These are phyloP conservation scores for Lentinula sp. DNA, from an alignment of 768 basidiomycete genomes.

Conservation along the genomic window DNA sequence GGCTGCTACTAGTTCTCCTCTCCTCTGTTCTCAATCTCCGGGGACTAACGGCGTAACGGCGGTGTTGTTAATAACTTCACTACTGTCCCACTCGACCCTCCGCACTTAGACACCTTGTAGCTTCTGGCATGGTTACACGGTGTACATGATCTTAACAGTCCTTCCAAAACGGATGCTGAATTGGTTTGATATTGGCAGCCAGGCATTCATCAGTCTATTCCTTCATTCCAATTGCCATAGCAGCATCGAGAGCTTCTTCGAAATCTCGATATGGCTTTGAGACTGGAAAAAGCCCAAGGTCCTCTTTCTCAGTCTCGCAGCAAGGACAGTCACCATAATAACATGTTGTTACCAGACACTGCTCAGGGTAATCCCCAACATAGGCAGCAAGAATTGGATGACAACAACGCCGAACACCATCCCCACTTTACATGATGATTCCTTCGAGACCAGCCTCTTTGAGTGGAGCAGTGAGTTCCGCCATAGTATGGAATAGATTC, in stretches of 20 bases:
- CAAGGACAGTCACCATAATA: conserved; percentile 12
- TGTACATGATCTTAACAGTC: too few relatives aligned
- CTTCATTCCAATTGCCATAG: not conserved
- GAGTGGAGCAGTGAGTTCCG: conserved; percentile 14
- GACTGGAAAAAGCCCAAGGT: not conserved
- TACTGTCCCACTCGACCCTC: too few relatives aligned
- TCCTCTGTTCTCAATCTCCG: too few relatives aligned
- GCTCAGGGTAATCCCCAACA: conserved; percentile 13
- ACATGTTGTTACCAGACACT: conserved; percentile 10
- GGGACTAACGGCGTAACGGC: too few relatives aligned
- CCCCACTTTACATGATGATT: conserved; percentile 14
- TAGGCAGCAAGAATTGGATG: not conserved
- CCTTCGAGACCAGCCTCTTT: conserved; percentile 6
- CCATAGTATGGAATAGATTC: conserved; percentile 24
- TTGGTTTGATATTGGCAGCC: conserved; percentile 11
- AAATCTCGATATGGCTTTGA: not conserved
- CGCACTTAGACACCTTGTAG: too few relatives aligned
- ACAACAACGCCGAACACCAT: conserved; percentile 10
- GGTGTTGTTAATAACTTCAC: too few relatives aligned
- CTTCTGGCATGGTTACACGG: too few relatives aligned
- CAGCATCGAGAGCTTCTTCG: not conserved
- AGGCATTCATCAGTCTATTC: conserved; percentile 3
- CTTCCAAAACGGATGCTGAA: conserved; percentile 19
- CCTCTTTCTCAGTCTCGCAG: conserved; percentile 4
- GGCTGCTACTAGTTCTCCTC: too few relatives aligned